These are phyloP conservation scores for Rhynchospora pubera DNA, from an alignment of 176 grass and related monocot genomes.

Conservation along the genomic window DNA sequence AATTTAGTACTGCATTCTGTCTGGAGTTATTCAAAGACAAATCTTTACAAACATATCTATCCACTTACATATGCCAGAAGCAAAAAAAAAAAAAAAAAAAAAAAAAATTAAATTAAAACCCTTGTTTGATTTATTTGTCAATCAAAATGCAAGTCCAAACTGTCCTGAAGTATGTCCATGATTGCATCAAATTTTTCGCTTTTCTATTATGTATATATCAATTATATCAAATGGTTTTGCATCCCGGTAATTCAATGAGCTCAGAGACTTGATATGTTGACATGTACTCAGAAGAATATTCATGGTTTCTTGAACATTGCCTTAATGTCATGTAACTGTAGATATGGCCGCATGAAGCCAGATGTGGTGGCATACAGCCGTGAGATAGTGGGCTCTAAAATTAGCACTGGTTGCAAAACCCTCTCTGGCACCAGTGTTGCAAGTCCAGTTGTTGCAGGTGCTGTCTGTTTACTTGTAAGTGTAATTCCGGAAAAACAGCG, in stretches of 20 bases:
- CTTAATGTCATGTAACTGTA: constrained; percentile 25
- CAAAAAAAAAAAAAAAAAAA: no score
- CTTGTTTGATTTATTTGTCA: neutral
- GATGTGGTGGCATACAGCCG: constrained; percentile 94
- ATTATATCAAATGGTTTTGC: neutral
- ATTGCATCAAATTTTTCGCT: neutral
- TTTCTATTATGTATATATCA: neutral
- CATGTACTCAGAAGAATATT: neutral
- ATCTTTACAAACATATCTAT: neutral
- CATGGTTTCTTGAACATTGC: neutral
- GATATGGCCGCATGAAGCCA: constrained; percentile 95
- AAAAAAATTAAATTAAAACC: neutral
- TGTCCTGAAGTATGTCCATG: neutral
- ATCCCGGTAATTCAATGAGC: neutral
- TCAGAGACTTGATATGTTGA: neutral
- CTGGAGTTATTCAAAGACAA: neutral
- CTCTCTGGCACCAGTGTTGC: constrained; percentile 97
- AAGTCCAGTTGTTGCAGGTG: constrained; percentile 90
- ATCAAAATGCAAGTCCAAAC: neutral
- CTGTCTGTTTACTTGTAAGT: constrained; percentile 88
- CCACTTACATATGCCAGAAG: neutral
- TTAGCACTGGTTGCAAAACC: constrained; percentile 96
- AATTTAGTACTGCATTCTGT: neutral
- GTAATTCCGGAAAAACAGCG: constrained; percentile 61
- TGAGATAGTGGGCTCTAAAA: constrained; percentile 98